Percentiles rank a stretch among this genome's conserved stretches.
These are phyloP conservation scores for Phytophthora agathidicida DNA, from an alignment of 352 stramenopile genomes.

Conservation along the genomic window DNA sequence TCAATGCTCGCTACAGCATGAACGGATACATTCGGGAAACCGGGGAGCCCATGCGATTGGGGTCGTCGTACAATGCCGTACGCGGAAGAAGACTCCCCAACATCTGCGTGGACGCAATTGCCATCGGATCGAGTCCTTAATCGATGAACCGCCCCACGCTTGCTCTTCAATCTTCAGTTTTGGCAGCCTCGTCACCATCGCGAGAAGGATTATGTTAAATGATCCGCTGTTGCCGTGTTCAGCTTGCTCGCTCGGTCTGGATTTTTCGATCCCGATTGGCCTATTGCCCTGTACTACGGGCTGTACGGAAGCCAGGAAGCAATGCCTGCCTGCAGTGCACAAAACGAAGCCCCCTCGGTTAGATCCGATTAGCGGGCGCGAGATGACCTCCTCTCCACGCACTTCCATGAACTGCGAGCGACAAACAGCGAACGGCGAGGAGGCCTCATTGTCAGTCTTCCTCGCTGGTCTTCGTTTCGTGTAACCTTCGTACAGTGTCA, in stretches of 20 bases:
- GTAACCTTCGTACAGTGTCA: neutral
- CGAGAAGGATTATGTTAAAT: neutral
- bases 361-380: conserved; percentile 6
- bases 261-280: conserved; percentile 17
- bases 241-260: conserved; percentile 5
- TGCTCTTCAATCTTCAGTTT: conserved; percentile 17
- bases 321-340: conserved; percentile 1
- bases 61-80: conserved; percentile 1
- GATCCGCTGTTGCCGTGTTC: no score
- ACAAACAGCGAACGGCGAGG: neutral
- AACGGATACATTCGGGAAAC: conserved; percentile 2
- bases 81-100: conserved; percentile 1
- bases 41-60: conserved; percentile 4
- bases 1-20: neutral
- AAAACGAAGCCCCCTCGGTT: conserved; percentile 1
- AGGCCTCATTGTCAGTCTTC: conserved; percentile 1
- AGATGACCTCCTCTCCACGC: neutral
- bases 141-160: neutral
- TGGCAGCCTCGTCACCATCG: conserved; percentile 4
- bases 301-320: conserved; percentile 10
- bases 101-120: neutral
- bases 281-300: neutral
- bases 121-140: neutral
- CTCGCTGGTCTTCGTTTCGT: no score
- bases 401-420: neutral